Base-by-base conservation (phyloP, 2,329 filamentous ascomycete species). In the Cytospora piceicola region DNA sequence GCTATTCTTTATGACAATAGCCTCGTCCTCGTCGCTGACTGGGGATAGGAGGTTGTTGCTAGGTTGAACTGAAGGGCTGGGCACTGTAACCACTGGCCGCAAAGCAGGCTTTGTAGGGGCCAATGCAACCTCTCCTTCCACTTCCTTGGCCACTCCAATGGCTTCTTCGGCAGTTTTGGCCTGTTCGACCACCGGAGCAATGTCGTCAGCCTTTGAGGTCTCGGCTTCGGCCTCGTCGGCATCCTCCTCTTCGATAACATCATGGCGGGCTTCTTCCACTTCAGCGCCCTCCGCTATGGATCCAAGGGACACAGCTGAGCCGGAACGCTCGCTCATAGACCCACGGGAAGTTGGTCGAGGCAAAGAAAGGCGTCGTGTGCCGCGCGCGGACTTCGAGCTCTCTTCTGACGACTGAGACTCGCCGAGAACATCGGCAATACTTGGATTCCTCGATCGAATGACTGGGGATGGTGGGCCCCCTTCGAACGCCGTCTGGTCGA, bases 221-320 rank as follows among this genome's bases (percentile, higher is more conserved):
- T 63, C 65, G 9, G 56, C 34, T 2, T 67, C 60, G 4, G 68
- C 67, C 17, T 70, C 67, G 4, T 64, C 69, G n/a, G 61, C 58
- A 17, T 61, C 58, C 12, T 49, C 61, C 17, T 34, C 53, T 9
- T 42, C 42, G 3, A 46, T 51, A 14, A 17, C 30, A 11, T 49
- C 30, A 11, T 49, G 17, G 17, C 34, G 64, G 1, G 66, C 54
- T 53, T 70, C 49, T 4, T 70, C 66, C 36, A 70, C 73, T 46
- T 70, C 71, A 6, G 69, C 70, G 29, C 80, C 79, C 69, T 84
- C 82, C 2, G 78, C 77, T 58, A 84, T 84, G 20, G 81, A 78
- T 9, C 79, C 76, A 7, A 84, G 74, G 3, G 81, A 82, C 4
- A 74, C 71, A n/a, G 73, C 72, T 27, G 79, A 69, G 9, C 70